A percentile compares a stretch with the other conserved stretches of the same genome.
Evolutionary conservation across 768 basidiomycete genomes (phyloP).

Genomic region (Tricholoma hemisulphureum): DNA sequence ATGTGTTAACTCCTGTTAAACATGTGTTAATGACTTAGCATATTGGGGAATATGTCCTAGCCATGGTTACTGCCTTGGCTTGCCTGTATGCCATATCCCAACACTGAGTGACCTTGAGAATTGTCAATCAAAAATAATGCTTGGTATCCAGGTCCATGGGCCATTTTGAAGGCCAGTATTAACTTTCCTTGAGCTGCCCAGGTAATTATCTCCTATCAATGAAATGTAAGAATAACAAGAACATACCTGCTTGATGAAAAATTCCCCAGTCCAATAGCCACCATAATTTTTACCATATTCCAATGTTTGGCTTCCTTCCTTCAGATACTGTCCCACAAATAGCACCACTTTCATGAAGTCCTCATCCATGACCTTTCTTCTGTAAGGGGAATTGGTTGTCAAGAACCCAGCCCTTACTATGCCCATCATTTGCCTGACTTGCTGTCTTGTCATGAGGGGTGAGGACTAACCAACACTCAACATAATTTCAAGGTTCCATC

Average conservation of each 20-base stretch:
- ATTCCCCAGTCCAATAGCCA: conserved; percentile 37
- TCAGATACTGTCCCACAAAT: conserved; percentile 9
- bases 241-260: conserved; percentile 20
- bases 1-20: no score
- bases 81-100: no score
- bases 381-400: conserved; percentile 5
- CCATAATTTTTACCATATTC: no score
- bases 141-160: conserved; percentile 2
- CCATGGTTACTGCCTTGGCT: no score
- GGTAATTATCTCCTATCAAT: not conserved
- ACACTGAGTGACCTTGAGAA: conserved; percentile 3
- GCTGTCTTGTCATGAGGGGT: not conserved
- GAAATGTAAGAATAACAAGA: not conserved
- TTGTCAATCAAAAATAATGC: not conserved
- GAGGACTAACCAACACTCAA: not conserved
- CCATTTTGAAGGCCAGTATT: no score
- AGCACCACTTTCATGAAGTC: not conserved
- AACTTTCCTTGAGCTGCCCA: not conserved
- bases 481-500: not conserved
- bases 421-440: conserved; percentile 35
- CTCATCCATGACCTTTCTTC: not conserved
- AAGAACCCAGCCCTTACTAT: conserved; percentile 25
- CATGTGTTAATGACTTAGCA: no score
- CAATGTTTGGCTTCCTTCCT: conserved; percentile 24
- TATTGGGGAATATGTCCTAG: no score